A percentile compares a stretch with the other conserved stretches of the same genome.
Evolutionary conservation across 768 basidiomycete species (phyloP).

Genomic region (Podaxis sp.): DNA sequence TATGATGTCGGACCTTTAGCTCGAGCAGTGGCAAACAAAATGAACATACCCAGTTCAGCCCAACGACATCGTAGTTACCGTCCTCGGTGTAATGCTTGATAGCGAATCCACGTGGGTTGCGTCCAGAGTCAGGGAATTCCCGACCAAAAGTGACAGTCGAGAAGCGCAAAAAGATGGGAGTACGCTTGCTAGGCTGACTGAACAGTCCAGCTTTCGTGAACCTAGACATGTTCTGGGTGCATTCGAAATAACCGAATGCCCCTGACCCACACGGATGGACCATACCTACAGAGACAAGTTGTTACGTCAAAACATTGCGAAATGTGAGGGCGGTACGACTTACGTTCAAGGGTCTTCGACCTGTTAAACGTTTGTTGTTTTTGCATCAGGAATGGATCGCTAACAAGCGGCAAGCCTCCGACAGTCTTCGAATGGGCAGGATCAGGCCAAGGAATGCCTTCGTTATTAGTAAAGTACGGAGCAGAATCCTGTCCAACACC

Average conservation of each 20-base stretch:
- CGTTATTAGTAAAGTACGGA: conserved; percentile 18
- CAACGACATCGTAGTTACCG: conserved; percentile 17
- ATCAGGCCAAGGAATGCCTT: conserved; percentile 17
- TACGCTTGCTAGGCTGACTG: conserved; percentile 9
- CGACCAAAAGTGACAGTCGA: conserved; percentile 18
- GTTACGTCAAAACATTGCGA: too few relatives aligned
- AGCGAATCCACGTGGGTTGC: conserved; percentile 17
- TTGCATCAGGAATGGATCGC: conserved; percentile 17
- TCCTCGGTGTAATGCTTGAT: conserved; percentile 19
- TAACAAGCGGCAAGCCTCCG: conserved; percentile 14
- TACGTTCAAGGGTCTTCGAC: conserved; percentile 17
- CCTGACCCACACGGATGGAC: conserved; percentile 16
- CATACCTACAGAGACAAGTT: conserved; percentile 4
- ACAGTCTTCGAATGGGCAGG: conserved; percentile 16
- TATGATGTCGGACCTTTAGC: background rate
- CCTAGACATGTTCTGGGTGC: conserved; percentile 16
- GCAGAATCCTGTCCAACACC: conserved; percentile 9
- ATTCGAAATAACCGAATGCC: conserved; percentile 16
- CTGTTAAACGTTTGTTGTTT: conserved; percentile 18
- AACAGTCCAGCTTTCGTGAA: conserved; percentile 16
- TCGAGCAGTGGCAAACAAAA: background rate
- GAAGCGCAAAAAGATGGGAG: conserved; percentile 15
- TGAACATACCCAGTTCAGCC: conserved; percentile 13
- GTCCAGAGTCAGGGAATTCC: conserved; percentile 16
- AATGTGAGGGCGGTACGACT: background rate